A percentile compares a stretch with the other conserved stretches of the same genome.
phyloP scores from a whole-genome alignment of 1,284 basidiomycete genomes.

The Sanguinoderma infundibulare region DNA sequence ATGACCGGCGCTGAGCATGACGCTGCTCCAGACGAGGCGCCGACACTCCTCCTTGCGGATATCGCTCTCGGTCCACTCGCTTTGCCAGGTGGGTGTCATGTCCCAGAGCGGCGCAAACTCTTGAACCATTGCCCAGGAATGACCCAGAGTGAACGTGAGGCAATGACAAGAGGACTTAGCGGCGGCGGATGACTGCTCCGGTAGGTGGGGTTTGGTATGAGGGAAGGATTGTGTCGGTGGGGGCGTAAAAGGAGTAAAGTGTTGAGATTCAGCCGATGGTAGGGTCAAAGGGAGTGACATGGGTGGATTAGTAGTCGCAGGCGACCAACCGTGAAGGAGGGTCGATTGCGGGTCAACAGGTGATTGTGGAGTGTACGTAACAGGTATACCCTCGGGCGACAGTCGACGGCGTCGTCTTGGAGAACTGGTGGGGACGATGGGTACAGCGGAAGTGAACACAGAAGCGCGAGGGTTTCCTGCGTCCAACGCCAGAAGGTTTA shows the following conservation, averaged over 20 bases:
- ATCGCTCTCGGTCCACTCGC: slow-evolving; percentile 61
- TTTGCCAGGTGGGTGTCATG: slow-evolving; percentile 65
- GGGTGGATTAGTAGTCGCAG: background rate
- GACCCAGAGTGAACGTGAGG: slow-evolving; percentile 51
- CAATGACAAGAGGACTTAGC: slow-evolving; percentile 49
- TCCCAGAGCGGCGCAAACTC: slow-evolving; percentile 68
- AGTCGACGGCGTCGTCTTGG: background rate
- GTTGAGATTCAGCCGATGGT: background rate
- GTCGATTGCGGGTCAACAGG: background rate
- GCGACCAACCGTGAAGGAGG: background rate
- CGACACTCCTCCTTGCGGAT: slow-evolving; percentile 72
- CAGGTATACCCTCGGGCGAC: background rate
- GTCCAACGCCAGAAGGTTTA: slow-evolving; percentile 57
- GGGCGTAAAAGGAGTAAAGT: background rate
- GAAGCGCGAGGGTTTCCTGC: slow-evolving; percentile 44
- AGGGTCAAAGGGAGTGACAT: background rate
- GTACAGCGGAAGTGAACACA: slow-evolving; percentile 51
- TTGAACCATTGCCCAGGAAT: slow-evolving; percentile 51
- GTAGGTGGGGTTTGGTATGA: background rate
- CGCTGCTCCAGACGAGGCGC: slow-evolving; percentile 70
- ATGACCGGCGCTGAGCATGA: slow-evolving; percentile 65
- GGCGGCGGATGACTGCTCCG: background rate
- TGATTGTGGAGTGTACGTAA: background rate
- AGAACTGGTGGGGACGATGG: slow-evolving; percentile 33
- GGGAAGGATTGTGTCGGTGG: background rate